Evolutionary conservation across 2,329 filamentous ascomycete genomes (phyloP).

Genomic region (Sporothrix luriei): DNA sequence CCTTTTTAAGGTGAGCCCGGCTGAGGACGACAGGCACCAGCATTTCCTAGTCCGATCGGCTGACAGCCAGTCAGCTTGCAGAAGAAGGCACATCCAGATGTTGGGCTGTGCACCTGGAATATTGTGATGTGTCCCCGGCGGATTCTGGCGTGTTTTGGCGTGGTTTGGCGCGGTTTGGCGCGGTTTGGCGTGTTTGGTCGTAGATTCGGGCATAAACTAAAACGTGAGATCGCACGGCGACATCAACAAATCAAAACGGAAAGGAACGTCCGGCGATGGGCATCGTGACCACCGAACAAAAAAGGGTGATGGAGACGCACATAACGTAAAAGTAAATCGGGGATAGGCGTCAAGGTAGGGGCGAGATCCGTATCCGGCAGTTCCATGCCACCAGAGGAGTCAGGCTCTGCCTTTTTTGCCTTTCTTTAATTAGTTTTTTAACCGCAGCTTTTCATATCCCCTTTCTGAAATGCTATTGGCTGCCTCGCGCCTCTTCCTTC

Average conservation of each 20-base stretch:
- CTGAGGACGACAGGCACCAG: conserved; percentile 1
- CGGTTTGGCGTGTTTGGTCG: not conserved
- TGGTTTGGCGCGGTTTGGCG: not conserved
- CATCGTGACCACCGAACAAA: not conserved
- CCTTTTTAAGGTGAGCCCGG: conserved; percentile 7
- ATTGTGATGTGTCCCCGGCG: not conserved
- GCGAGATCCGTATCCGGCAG: not conserved
- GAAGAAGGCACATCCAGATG: not conserved
- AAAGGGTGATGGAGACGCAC: not conserved
- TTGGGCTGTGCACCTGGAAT: not conserved
- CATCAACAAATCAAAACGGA: conserved; percentile 12
- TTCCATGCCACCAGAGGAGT: not conserved
- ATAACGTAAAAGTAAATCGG: not conserved
- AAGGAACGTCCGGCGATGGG: not conserved
- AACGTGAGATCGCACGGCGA: not conserved
- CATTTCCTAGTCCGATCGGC: not conserved
- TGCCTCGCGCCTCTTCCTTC: conserved; percentile 6
- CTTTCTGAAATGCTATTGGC: not conserved
- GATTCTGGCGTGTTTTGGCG: not conserved
- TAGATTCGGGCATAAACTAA: not conserved
- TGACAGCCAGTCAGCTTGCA: conserved; percentile 4
- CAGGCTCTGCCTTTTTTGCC: not conserved
- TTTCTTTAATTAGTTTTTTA: not conserved
- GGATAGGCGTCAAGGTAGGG: not conserved
- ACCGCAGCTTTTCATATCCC: not conserved